Evolutionary conservation across 2,329 filamentous ascomycete genomes (phyloP), one percentile per base, ranked within the genome.

Genomic region (Penicillium italicum): DNA sequence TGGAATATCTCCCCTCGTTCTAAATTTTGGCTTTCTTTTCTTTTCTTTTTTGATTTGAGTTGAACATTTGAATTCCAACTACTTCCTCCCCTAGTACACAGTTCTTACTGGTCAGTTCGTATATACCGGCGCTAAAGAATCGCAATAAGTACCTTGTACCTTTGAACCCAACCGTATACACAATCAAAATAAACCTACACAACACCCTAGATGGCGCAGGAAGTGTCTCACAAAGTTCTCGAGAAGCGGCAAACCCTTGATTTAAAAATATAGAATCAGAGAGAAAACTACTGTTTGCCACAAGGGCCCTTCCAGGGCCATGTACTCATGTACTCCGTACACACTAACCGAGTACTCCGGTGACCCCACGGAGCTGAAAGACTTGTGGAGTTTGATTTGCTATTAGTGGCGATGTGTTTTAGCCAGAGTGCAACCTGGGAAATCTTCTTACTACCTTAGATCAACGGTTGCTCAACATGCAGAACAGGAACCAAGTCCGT

Each of bases 381-480:
- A 44, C 34, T 36, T 6, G 6, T 14, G 33, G 28, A n/a, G 30
- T 40, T 22, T 47, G 50, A 42, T 49, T 53, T 48, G 50, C 50
- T 45, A 46, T 33, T 41, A 36, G 50, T 48, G 41, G 34, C 16
- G 36, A 54, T 43, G 16, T 43, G 46, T 50, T 38, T 44, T 36
- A 48, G 38, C 7, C 24, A 26, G 18, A 55, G 52, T 55, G 53
- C 46, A 51, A 55, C 53, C 14, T 42, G 26, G 26, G 22, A 4
- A 5, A 42, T 26, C 45, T 28, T 50, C 40, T 30, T 30, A 14
- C 52, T 31, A 54, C 45, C 14, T 28, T 51, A 18, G 33, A 55
- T 51, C 47, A 45, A 50, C 46, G 40, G 40, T 54, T 31, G 49
- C 51, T 42, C 51, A 24, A 34, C 37, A 52, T 55, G 41, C 31